phyloP scores from a whole-genome alignment of 805 yeast genomes.

The Grigorovia transvaalensis region DNA sequence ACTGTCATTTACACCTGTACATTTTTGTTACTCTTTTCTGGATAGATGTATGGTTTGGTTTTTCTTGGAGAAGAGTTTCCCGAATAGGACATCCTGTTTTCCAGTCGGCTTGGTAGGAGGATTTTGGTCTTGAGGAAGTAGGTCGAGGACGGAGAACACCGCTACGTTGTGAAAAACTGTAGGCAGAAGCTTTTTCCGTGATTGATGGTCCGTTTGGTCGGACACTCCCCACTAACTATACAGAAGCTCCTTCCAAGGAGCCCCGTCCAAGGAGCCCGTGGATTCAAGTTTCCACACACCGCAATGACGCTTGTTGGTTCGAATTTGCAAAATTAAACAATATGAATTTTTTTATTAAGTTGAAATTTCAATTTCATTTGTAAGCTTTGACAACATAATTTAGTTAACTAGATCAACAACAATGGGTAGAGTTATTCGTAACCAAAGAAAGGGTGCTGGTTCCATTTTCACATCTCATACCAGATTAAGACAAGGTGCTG shows the following conservation, averaged over 20 bases:
- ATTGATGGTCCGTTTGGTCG: no score
- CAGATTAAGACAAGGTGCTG: conserved; percentile 99
- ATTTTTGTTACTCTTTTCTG: background rate
- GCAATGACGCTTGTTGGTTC: background rate
- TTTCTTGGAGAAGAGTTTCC: background rate
- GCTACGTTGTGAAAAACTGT: no score
- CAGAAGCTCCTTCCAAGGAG: background rate
- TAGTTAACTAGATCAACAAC: background rate
- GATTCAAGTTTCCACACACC: background rate
- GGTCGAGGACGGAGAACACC: no score
- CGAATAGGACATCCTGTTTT: background rate
- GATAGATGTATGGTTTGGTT: no score
- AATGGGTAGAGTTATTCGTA: conserved; percentile 98
- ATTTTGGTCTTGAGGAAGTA: no score
- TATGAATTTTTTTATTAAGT: background rate
- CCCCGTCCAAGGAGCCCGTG: background rate
- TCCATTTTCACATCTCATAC: conserved; percentile 99
- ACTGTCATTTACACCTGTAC: background rate
- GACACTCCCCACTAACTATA: background rate
- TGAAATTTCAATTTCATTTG: background rate
- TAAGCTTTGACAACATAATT: background rate
- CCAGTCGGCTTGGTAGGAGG: no score
- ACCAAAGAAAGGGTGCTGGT: conserved; percentile 99
- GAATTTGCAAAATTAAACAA: background rate
- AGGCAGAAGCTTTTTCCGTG: no score